phyloP scores from a whole-genome alignment of 2,329 filamentous ascomycete species.

The Helotiales sp. region DNA sequence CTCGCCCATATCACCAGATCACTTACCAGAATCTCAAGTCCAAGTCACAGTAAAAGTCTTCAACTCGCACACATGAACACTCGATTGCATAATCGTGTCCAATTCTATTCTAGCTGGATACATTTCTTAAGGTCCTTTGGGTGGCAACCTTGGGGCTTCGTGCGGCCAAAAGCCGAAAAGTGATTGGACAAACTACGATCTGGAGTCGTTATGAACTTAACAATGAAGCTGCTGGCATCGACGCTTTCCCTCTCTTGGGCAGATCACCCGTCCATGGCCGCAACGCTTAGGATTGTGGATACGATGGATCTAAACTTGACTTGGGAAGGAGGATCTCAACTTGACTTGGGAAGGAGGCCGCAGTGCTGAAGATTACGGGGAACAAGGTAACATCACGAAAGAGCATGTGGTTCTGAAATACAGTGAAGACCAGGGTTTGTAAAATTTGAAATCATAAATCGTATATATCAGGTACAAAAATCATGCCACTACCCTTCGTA shows the following conservation, averaged over 20 bases:
- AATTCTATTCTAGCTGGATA: background rate
- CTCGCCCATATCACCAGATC: background rate
- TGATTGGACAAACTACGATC: slow-evolving; percentile 10
- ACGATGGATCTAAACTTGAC: background rate
- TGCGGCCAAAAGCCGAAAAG: background rate
- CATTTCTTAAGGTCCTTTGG: background rate
- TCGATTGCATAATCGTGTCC: slow-evolving; percentile 19
- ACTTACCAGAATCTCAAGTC: background rate
- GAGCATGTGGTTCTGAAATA: no score
- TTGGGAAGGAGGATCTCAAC: background rate
- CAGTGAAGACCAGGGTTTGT: background rate
- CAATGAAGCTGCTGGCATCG: slow-evolving; percentile 5
- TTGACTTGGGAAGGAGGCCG: background rate
- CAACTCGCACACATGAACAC: background rate
- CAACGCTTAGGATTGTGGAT: background rate
- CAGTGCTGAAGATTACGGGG: background rate
- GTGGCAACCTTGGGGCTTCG: background rate
- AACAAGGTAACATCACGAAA: background rate
- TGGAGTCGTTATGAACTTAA: slow-evolving; percentile 3
- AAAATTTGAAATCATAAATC: background rate
- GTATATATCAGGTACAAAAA: background rate
- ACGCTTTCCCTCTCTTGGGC: slow-evolving; percentile 13
- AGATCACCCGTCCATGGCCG: background rate
- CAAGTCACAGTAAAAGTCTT: background rate
- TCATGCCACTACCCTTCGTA: background rate